Percentiles rank a stretch among this genome's conserved stretches.
phyloP scores from a whole-genome alignment of 441 rosid genomes.

The Jatropha podagrica region DNA sequence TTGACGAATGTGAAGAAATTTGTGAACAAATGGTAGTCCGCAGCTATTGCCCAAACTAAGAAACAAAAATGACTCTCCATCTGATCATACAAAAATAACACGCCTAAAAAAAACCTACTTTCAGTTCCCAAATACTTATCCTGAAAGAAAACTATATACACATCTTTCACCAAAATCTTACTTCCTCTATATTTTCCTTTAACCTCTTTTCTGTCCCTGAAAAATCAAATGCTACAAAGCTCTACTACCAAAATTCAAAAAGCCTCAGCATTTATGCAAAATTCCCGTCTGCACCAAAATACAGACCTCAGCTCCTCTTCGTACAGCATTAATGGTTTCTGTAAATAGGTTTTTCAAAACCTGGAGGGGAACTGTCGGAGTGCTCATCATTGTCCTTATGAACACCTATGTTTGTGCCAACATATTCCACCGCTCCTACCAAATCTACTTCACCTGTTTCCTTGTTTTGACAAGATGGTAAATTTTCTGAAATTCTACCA shows the following conservation, averaged over 20 bases:
- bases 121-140: background rate
- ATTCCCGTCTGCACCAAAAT: background rate
- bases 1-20: no score
- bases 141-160: background rate
- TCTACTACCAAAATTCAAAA: background rate
- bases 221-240: background rate
- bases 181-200: no score
- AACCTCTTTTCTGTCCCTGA: background rate
- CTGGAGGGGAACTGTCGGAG: background rate
- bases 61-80: no score
- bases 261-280: background rate
- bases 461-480: background rate
- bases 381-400: background rate
- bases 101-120: background rate
- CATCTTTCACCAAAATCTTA: no score
- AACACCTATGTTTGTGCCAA: background rate
- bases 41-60: no score
- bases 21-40: no score
- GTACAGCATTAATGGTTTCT: no score
- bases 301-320: background rate
- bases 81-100: no score
- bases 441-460: conserved; percentile 1
- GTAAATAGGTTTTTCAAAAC: background rate
- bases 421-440: background rate
- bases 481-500: background rate